Evolutionary conservation across 1,139 yeast genomes (phyloP), one percentile per base, ranked within the genome.

Genomic region (Taphrina confusa): DNA sequence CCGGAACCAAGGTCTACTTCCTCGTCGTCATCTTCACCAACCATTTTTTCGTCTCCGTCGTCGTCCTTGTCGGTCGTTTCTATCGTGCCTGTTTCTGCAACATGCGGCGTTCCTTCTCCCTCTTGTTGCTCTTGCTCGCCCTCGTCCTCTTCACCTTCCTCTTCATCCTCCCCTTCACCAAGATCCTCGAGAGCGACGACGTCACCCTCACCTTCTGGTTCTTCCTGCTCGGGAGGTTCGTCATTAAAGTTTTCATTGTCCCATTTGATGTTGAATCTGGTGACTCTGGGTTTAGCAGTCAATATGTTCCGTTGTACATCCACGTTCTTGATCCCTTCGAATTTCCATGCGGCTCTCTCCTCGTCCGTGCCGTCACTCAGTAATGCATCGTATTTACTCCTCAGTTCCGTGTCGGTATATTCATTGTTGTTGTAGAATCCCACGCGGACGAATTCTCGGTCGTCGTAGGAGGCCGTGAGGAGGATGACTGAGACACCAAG

Each of bases 371-470:
- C 55, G 4, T 25, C 11, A 8, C 52, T 49, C 14, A 46, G 33
- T 12, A 56, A 16, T 8, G 39, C 25, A 33, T 45, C 45, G 25
- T 46, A 47, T 5, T 22, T 31, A 22, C 28, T 34, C 18, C 60
- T 46, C 27, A 28, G 22, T 11, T 18, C 58, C 6, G 52, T 14
- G 22, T 50, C 61, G 9, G 60, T 37, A 69, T 92, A 92, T 71
- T 92, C 99, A 72, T 92, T 92, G 74, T 92, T 92, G 62, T 92
- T 98, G 70, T 92, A 92, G 74, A 92, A 92, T 0, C 98, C 98
- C 12, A 92, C 98, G 64, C 97, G 78, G 3, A 92, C 98, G 76
- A 92, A 92, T 72, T 92, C 98, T 67, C 94, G 79, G 64, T 87
- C 96, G 58, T 89, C 88, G 71, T 92, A 92, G 0, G 96, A 85